Base-by-base conservation (phyloP, 371 early-diverging fungal species). In the Actinomucor elegans region DNA sequence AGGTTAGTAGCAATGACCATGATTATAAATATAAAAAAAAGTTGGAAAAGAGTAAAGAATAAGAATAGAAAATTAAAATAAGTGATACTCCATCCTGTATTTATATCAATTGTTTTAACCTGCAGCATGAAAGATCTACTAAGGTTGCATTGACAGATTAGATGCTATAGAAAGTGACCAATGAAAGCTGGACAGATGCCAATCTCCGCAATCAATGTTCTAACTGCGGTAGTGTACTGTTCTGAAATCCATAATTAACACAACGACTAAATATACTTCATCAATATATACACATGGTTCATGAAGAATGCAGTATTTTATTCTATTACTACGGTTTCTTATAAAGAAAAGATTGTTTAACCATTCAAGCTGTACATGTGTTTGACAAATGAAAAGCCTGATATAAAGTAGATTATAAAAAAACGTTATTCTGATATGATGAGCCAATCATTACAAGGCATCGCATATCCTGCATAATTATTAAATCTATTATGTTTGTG, bases 1-100 rank as follows among this genome's bases (percentile, higher is more conserved):
- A 89, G 82, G 59, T 87, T 89, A 59, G 87, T 77, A 68, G 89
- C 76, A 54, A 70, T 56, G 67, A 87, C 88, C 88, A 88, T 88
- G 45, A 15, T 60, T 21, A 38, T 31, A 38, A 45, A 32, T 34
- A 34, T 26, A 46, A 33, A 43, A 28, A 20, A 41, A 26, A 56
- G 20, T 37, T n/a, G 21, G 18, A 27, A 32, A 34, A 20, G 42
- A 44, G 17, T 11, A 38, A 29, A 26, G 29, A 56, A 32, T 29
- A 32, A 43, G 28, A 48, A 32, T 12, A 46, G 48, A 31, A 36
- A 32, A 50, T 14, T 10, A n/a, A 29, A 40, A 23, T 23, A 12
- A 20, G 36, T 35, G 12, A 14, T 34, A 18, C 12, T 48, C 29
- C 40, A 14, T 23, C 44, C 43, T 28, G 12, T 48, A 9, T 36